Conservation (phyloP, 2,329 filamentous ascomycete genomes). For the Triangularia verruculosa region DNA sequence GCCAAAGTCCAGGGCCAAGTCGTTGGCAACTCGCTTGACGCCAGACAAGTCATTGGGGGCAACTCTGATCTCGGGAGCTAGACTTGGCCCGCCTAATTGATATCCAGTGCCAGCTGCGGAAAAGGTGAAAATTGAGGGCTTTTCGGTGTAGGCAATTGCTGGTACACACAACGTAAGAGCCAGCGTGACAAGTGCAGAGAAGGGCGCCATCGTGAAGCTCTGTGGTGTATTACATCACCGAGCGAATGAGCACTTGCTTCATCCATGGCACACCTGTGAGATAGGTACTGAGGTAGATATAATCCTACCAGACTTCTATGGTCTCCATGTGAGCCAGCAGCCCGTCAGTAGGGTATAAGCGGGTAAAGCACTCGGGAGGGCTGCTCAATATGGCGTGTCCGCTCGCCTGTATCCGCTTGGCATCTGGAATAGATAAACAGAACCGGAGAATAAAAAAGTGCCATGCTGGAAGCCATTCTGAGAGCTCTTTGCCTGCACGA, state of each 20-base stretch:
- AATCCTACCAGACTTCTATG: not conserved
- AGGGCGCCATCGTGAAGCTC: constrained; percentile 8
- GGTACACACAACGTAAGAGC: constrained; percentile 4
- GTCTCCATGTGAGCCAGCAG: not conserved
- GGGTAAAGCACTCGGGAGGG: not conserved
- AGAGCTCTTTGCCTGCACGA: not conserved
- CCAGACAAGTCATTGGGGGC: constrained; percentile 25
- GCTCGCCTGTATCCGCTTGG: not conserved
- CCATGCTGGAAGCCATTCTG: not conserved
- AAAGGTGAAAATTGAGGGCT: constrained; percentile 23
- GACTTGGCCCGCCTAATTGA: constrained; percentile 24
- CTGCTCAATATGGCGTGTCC: not conserved
- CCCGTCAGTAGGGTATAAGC: not conserved
- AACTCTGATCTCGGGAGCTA: constrained; percentile 28
- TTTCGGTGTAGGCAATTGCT: constrained; percentile 13
- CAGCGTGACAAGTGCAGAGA: constrained; percentile 9
- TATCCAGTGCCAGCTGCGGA: constrained; percentile 16
- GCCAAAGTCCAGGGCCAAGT: constrained; percentile 28
- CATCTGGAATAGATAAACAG: not conserved
- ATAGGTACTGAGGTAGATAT: not conserved
- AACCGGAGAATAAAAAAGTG: not conserved
- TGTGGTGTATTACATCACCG: not conserved
- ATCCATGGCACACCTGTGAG: not conserved
- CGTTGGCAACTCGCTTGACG: constrained; percentile 27
- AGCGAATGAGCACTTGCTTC: not conserved